phyloP scores from a whole-genome alignment of 2,329 filamentous ascomycete species.

The Truncatella angustata region DNA sequence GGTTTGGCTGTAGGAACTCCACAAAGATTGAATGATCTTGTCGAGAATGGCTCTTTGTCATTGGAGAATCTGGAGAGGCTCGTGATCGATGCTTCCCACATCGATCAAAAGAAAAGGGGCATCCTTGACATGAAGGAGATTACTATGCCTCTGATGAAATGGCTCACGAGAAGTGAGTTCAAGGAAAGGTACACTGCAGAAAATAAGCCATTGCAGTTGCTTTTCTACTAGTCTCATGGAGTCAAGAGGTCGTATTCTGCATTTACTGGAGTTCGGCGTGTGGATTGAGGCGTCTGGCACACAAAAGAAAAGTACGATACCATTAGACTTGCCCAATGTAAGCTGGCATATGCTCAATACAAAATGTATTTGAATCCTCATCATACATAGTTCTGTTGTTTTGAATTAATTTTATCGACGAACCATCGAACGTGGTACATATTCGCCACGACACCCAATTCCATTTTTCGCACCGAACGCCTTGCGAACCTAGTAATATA shows the following conservation, averaged over 20 bases:
- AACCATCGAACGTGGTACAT: no score
- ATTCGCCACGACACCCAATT: no score
- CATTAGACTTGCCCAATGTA: not conserved
- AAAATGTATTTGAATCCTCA: not conserved
- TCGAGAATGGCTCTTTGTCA: conserved; percentile 76
- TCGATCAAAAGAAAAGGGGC: conserved; percentile 91
- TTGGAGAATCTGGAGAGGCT: conserved; percentile 72
- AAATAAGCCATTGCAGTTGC: conserved; percentile 56
- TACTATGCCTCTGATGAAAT: conserved; percentile 73
- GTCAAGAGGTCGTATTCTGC: not conserved
- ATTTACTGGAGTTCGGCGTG: conserved; percentile 4
- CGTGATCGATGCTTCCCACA: conserved; percentile 86
- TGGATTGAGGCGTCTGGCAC: not conserved
- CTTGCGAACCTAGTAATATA: no score
- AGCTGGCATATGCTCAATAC: not conserved
- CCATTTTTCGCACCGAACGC: no score
- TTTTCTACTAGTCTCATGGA: conserved; percentile 56
- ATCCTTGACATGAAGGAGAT: conserved; percentile 96
- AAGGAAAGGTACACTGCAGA: conserved; percentile 65
- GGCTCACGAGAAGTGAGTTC: conserved; percentile 70
- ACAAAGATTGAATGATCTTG: conserved; percentile 74
- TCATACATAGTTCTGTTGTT: not conserved
- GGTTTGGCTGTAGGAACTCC: conserved; percentile 92
- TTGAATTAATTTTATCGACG: no score
- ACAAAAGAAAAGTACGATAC: conserved; percentile 2